These are phyloP conservation scores for Acidomyces sp. DNA, from an alignment of 495 filamentous ascomycete species.

Conservation along the genomic window DNA sequence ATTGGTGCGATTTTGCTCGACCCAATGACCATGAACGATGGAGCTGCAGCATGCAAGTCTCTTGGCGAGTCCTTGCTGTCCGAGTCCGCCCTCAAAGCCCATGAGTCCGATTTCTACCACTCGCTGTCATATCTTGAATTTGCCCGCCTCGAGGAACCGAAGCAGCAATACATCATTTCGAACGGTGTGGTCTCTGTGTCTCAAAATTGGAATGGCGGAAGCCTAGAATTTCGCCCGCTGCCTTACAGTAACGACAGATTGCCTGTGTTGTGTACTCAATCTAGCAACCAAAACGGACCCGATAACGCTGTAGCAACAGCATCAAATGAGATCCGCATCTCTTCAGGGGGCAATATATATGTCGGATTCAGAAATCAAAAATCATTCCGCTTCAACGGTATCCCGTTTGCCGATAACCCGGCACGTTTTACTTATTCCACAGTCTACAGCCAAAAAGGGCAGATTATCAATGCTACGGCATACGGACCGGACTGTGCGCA, in stretches of 20 bases:
- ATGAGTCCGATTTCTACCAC: constrained; percentile 29
- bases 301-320: constrained; percentile 17
- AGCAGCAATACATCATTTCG: constrained; percentile 31
- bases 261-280: constrained; percentile 36
- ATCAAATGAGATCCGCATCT: constrained; percentile 26
- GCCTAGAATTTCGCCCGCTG: constrained; percentile 16
- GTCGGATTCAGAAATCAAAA: constrained; percentile 39
- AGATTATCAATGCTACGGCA: constrained; percentile 33
- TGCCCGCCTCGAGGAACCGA: constrained; percentile 13
- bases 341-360: constrained; percentile 29
- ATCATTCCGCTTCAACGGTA: constrained; percentile 41
- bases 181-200: constrained; percentile 25
- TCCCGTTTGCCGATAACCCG: constrained; percentile 38
- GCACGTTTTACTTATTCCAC: constrained; percentile 36
- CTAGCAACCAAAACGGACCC: constrained; percentile 21
- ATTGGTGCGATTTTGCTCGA: constrained; percentile 34
- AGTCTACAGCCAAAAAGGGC: constrained; percentile 31
- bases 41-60: constrained; percentile 30
- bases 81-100: constrained; percentile 24
- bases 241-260: constrained; percentile 20
- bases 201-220: constrained; percentile 4
- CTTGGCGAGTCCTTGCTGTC: constrained; percentile 33
- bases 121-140: constrained; percentile 32
- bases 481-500: constrained; percentile 36
- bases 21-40: constrained; percentile 23